phyloP scores from a whole-genome alignment of 345 rosid genomes.

The Hevea brasiliensis region DNA sequence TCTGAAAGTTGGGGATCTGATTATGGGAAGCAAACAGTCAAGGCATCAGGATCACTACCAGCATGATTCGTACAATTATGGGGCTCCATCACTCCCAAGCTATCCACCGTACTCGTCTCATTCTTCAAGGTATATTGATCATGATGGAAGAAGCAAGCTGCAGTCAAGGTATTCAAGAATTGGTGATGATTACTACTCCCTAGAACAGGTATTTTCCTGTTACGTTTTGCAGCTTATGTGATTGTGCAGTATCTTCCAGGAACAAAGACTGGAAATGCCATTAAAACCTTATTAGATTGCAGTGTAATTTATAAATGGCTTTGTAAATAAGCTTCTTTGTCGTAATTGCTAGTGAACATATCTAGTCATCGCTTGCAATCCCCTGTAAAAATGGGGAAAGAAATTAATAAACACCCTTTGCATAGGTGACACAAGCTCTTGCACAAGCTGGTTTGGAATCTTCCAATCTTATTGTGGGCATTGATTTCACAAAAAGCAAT shows the following conservation, averaged over 20 bases:
- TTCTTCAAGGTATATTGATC: conserved; percentile 12
- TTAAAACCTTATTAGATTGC: no score
- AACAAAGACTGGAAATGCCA: not conserved
- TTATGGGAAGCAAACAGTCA: conserved; percentile 36
- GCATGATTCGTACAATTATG: not conserved
- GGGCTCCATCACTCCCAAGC: conserved; percentile 17
- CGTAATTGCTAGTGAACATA: not conserved
- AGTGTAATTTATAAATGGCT: no score
- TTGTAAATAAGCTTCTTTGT: not conserved
- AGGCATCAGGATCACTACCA: conserved; percentile 9
- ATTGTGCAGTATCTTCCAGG: not conserved
- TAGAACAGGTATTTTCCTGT: conserved; percentile 33
- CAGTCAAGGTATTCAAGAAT: conserved; percentile 30
- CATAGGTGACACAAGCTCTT: conserved; percentile 25
- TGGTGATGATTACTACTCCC: conserved; percentile 38
- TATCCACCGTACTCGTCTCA: conserved; percentile 7
- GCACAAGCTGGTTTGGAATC: conserved; percentile 32
- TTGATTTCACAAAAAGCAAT: conserved; percentile 33
- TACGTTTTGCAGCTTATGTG: not conserved
- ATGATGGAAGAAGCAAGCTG: conserved; percentile 24
- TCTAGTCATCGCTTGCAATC: not conserved
- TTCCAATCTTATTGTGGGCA: conserved; percentile 30
- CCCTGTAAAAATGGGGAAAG: not conserved
- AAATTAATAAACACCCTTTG: not conserved
- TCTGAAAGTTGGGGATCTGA: not conserved